Evolutionary conservation across 2,329 filamentous ascomycete species (phyloP), one percentile per base, ranked within the genome.

Genomic region (Ceratocystis diversiconidia): DNA sequence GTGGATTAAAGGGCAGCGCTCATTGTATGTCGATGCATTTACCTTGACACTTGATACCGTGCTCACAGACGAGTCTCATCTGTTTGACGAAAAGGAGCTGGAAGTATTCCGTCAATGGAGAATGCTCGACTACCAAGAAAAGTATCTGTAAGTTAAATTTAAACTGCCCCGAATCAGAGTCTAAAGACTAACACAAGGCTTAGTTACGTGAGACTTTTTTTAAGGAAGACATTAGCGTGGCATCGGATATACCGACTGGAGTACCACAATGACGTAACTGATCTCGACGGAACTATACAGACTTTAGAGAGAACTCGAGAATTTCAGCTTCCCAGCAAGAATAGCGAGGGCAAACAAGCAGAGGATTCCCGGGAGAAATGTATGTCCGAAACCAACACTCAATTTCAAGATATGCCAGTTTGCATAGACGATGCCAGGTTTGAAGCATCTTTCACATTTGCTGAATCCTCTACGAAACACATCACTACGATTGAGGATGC

Each of bases 21-120:
- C 92, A 1, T 90, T 99, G 65, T 99, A 99, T 71, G 90, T 96
- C 19, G 94, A 99, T 76, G 94, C 94, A 0, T 99, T 99, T 79
- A 96, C 96, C 72, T 79, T 97, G 15, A 90, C 92, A 1, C 77
- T 99, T 61, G 86, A 92, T 67, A 96, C 90, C 0, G 94, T 99
- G 2, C 76, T 97, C 12, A 85, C 90, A 61, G 90, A 97, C 66
- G 94, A 99, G 75, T 82, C 83, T 0, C 90, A 96, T 74, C 77
- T 99, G 0, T 99, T 97, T 73, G 83, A 94, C 71, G 82, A 85
- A 66, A 86, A 84, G 19, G 94, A 99, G 74, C 82, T 80, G 71
- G 78, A 82, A 15, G 80, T 97, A 0, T 97, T 99, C 73, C 76
- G 78, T 2, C 79, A 85, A 66, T 99, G 92, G 91, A 82, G 78